These are phyloP conservation scores for Oxyria digyna DNA, from an alignment of 148 eudicot species.

Conservation along the genomic window DNA sequence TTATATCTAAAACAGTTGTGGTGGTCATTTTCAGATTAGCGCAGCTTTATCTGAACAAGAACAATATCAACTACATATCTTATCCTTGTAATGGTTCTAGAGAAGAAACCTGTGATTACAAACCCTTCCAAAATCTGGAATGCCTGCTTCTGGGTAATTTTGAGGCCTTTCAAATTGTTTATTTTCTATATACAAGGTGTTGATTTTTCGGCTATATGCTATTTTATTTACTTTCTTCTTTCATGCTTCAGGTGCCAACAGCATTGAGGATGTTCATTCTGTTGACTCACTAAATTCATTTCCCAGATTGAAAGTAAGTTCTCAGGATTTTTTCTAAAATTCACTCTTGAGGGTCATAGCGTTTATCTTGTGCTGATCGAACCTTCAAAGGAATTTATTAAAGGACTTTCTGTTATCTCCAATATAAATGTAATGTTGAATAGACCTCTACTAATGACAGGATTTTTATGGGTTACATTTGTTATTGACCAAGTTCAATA, in stretches of 20 bases:
- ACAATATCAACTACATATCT: slow-evolving; percentile 37
- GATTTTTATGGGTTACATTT: not conserved
- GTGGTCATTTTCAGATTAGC: slow-evolving; percentile 43
- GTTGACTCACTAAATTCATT: slow-evolving; percentile 68
- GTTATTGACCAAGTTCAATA: not conserved
- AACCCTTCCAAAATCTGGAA: slow-evolving; percentile 47
- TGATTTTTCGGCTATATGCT: not conserved
- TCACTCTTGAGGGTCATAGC: not conserved
- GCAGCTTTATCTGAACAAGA: slow-evolving; percentile 81
- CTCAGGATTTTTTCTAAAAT: not conserved
- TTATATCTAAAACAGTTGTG: not conserved
- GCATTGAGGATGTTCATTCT: slow-evolving; percentile 56
- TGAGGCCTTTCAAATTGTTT: slow-evolving; percentile 2
- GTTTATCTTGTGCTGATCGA: not conserved
- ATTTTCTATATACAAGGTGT: not conserved
- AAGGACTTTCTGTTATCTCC: not conserved
- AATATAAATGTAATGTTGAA: not conserved
- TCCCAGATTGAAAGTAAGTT: slow-evolving; percentile 54
- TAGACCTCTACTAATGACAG: not conserved
- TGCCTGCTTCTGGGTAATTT: slow-evolving; percentile 74
- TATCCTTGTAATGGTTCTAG: slow-evolving; percentile 34
- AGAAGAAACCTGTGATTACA: slow-evolving; percentile 15
- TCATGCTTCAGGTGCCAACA: slow-evolving; percentile 55
- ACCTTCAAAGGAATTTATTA: not conserved
- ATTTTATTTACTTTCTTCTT: slow-evolving; percentile 11